Percentiles rank a stretch among this genome's conserved stretches.
These are phyloP conservation scores for Penicillium silybi DNA, from an alignment of 495 filamentous ascomycete genomes.

Conservation along the genomic window DNA sequence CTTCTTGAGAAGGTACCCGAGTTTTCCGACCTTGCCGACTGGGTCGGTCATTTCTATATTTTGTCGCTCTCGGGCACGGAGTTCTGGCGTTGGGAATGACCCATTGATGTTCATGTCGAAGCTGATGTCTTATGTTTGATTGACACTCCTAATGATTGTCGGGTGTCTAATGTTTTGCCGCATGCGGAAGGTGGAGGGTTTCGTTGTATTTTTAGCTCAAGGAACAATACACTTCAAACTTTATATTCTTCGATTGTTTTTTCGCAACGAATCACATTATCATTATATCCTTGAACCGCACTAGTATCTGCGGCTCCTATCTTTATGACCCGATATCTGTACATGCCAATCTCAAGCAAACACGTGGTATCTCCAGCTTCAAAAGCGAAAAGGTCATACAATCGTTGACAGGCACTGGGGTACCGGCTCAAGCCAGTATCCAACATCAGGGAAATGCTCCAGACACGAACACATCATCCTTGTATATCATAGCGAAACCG, in stretches of 20 bases:
- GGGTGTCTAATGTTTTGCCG: slow-evolving; percentile 3
- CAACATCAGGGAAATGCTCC: neutral
- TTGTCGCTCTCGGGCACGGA: neutral
- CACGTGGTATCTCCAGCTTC: slow-evolving; percentile 26
- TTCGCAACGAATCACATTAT: neutral
- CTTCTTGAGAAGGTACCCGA: neutral
- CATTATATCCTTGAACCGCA: neutral
- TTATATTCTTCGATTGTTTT: neutral
- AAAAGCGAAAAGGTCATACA: slow-evolving; percentile 18
- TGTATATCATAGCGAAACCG: neutral
- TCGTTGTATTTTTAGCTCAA: neutral
- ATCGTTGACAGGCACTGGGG: slow-evolving; percentile 15
- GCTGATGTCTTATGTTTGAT: slow-evolving; percentile 15
- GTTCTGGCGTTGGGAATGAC: neutral
- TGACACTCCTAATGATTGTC: slow-evolving; percentile 17
- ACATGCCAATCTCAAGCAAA: slow-evolving; percentile 16
- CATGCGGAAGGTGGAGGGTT: neutral
- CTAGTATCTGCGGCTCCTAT: neutral
- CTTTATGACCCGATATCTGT: slow-evolving; percentile 10
- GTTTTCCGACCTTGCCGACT: slow-evolving; percentile 1
- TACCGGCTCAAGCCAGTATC: neutral
- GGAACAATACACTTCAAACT: slow-evolving; percentile 2
- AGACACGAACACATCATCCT: neutral
- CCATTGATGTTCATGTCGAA: slow-evolving; percentile 1
- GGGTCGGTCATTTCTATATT: slow-evolving; percentile 5